Evolutionary conservation across 148 eudicot genomes (phyloP), one percentile per base, ranked within the genome.

Genomic region (Chenopodium quinoa): DNA sequence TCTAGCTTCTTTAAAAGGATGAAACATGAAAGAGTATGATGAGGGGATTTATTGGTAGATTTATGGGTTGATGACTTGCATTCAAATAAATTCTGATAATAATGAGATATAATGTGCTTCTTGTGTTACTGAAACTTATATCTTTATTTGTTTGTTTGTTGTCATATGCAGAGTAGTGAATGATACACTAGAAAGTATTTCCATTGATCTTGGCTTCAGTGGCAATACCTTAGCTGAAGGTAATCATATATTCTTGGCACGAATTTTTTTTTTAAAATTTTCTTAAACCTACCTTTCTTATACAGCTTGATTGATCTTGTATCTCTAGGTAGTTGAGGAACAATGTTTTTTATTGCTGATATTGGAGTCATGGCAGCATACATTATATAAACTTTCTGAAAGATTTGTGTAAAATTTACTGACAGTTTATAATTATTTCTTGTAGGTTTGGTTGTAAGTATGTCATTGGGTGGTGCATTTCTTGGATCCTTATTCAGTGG

Each of bases 201-300:
- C 98, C 10, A 6, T 85, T 23, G 98, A 93, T 87, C 91, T 95
- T 80, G 94, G 94, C 80, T 95, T 95, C 81, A 85, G 84, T 66
- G 98, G 98, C 80, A 86, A 75, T 83, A 92, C 96, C 58, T 48
- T 95, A 75, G 89, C 94, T 79, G 98, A 95, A 92, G 98, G 98
- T 95, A 88, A 76, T 77, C 65, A 34, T 46, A 31, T 50, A 40
- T 44, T 54, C n/a, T 83, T 68, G 58, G 52, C 47, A 71, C 2
- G 1, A 34, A 12, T 10, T 70, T 37, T 20, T 78, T 27, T 34
- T 16, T 23, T 52, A 12, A 31, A 31, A 31, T 12, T 23, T 50
- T 66, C 5, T 34, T 40, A 40, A 0, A 40, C 22, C 48, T 22
- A 19, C 44, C 75, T 69, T 14, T 71, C 27, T 9, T 25, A 27